Conservation (phyloP, 1,284 basidiomycete genomes). For the Taiwanofungus camphoratus region DNA sequence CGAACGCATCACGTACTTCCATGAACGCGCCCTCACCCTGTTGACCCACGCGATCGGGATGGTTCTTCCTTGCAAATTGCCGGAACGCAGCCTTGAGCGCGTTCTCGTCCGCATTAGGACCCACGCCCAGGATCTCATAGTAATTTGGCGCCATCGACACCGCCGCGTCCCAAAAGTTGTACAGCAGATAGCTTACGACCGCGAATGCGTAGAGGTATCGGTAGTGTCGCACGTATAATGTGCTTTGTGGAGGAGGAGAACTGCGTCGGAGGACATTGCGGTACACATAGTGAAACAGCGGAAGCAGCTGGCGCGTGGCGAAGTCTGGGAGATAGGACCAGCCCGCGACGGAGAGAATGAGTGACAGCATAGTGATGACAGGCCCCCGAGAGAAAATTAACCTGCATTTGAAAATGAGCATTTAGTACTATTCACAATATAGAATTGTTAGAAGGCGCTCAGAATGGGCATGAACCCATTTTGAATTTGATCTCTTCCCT, state of each 20-base stretch:
- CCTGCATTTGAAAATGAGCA: too few relatives aligned
- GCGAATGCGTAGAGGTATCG: constrained; percentile 60
- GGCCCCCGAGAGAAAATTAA: too few relatives aligned
- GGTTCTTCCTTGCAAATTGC: constrained; percentile 65
- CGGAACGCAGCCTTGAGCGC: constrained; percentile 71
- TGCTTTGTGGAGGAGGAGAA: constrained; percentile 38
- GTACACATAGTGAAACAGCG: constrained; percentile 34
- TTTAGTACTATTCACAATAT: too few relatives aligned
- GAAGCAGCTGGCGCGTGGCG: constrained; percentile 33
- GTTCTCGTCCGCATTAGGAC: constrained; percentile 54
- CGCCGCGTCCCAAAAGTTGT: constrained; percentile 54
- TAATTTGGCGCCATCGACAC: constrained; percentile 60
- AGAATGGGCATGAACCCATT: constrained; percentile 23
- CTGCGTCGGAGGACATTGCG: constrained; percentile 24
- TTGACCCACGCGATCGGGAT: constrained; percentile 74
- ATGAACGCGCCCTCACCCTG: constrained; percentile 70
- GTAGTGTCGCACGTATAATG: constrained; percentile 47
- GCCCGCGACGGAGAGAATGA: constrained; percentile 33
- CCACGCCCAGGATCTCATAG: constrained; percentile 69
- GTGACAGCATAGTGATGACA: constrained; percentile 19
- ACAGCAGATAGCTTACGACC: constrained; percentile 65
- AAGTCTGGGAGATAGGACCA: constrained; percentile 45
- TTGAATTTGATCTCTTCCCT: constrained; percentile 32
- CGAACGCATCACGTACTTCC: constrained; percentile 68
- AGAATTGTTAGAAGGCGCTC: constrained; percentile 20